Percentiles rank a stretch among this genome's conserved stretches.
phyloP scores from a whole-genome alignment of 2,329 filamentous ascomycete species.

The Fusarium coicis region DNA sequence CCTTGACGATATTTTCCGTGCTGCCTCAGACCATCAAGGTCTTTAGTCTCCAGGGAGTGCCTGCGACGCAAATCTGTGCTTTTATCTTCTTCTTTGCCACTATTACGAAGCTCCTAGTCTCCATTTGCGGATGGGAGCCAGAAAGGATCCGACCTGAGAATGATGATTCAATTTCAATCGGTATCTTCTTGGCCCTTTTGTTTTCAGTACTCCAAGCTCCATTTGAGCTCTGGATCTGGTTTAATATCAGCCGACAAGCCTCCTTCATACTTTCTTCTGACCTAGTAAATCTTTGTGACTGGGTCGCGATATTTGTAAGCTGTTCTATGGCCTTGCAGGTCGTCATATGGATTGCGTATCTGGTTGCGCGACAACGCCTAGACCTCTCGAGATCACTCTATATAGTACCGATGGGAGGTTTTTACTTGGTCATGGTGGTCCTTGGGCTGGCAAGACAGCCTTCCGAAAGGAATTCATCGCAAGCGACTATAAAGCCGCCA shows the following conservation, averaged over 20 bases:
- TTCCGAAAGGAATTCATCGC: background rate
- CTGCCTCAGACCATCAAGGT: background rate
- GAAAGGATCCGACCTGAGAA: fast-evolving
- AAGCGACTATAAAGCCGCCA: background rate
- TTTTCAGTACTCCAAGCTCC: background rate
- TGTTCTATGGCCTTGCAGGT: background rate
- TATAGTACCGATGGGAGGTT: background rate
- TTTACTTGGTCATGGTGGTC: background rate
- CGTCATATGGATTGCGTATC: background rate
- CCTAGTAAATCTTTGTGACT: background rate
- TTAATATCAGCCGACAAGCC: background rate
- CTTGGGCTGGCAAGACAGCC: background rate
- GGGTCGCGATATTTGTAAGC: fast-evolving
- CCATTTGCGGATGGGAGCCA: background rate
- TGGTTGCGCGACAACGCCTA: background rate
- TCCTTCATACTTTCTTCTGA: fast-evolving
- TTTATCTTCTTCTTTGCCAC: background rate
- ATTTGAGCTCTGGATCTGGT: slow-evolving; percentile 15
- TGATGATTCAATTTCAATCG: fast-evolving
- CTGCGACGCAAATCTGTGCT: background rate
- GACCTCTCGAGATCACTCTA: background rate
- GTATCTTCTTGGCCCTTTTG: fast-evolving
- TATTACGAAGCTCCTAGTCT: background rate
- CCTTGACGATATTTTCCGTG: background rate
- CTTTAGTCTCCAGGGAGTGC: slow-evolving; percentile 1